Evolutionary conservation across 371 early-diverging fungal species (phyloP).

Genomic region (Parasitella parasitica): DNA sequence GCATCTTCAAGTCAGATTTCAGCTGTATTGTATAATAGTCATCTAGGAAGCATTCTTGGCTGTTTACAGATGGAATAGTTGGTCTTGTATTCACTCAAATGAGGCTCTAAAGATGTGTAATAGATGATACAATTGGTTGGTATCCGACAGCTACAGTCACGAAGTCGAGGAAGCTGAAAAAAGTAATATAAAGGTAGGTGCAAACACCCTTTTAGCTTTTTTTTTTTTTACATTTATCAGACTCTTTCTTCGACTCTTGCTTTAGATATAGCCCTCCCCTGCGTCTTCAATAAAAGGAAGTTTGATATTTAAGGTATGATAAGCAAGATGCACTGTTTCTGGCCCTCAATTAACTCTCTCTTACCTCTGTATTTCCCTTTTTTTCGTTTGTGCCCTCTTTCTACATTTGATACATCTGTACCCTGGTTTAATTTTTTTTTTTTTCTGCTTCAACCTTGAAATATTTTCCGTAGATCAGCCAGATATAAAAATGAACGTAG

Average conservation of each 20-base stretch:
- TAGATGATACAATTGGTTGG: neutral
- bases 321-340: neutral
- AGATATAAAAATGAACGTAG: constrained; percentile 5
- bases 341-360: constrained; percentile 9
- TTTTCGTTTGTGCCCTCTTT: neutral
- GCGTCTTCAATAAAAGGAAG: neutral
- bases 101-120: neutral
- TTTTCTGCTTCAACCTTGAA: neutral
- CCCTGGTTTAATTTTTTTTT: constrained; percentile 7
- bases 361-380: neutral
- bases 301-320: neutral
- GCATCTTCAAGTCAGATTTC: neutral
- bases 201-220: neutral
- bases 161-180: constrained; percentile 4
- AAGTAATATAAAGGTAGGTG: constrained; percentile 4
- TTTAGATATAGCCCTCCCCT: neutral
- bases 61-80: neutral
- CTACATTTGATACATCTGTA: neutral
- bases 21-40: neutral
- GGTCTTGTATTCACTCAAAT: neutral
- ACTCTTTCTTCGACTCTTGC: neutral
- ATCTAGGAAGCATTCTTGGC: neutral
- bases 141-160: neutral
- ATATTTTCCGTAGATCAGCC: neutral
- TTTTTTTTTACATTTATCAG: constrained; percentile 9